These are phyloP conservation scores for Ustilago bromivora DNA, from an alignment of 1,284 basidiomycete species.

Conservation along the genomic window DNA sequence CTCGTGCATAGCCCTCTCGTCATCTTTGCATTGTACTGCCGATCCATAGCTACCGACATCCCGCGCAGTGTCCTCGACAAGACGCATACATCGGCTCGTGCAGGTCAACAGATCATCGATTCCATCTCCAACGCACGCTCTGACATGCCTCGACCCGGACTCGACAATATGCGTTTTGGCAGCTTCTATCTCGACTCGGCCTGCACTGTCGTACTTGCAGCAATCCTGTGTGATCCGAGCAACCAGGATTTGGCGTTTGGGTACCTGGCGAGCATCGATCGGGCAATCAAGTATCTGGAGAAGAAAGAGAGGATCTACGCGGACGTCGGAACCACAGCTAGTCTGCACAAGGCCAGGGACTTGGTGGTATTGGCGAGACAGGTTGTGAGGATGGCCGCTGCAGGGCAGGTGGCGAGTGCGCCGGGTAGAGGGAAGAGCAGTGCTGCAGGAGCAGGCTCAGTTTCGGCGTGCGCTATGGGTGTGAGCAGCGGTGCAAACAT, in stretches of 20 bases:
- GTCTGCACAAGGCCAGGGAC: constrained; percentile 47
- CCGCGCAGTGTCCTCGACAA: constrained; percentile 41
- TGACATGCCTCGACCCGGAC: constrained; percentile 41
- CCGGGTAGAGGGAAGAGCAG: constrained; percentile 22
- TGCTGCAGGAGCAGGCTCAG: constrained; percentile 9
- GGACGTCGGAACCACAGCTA: constrained; percentile 47
- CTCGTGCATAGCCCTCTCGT: constrained; percentile 45
- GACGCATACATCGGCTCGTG: constrained; percentile 36
- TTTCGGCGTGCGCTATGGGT: not conserved
- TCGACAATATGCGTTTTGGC: constrained; percentile 50
- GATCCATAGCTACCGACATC: constrained; percentile 40
- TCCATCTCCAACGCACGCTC: constrained; percentile 38
- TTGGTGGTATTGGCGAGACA: constrained; percentile 44
- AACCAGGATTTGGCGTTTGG: constrained; percentile 46
- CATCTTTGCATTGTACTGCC: constrained; percentile 52
- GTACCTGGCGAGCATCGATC: constrained; percentile 43
- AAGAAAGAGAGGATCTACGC: constrained; percentile 46
- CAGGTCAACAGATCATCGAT: constrained; percentile 45
- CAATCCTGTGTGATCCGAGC: constrained; percentile 47
- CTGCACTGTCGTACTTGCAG: constrained; percentile 44
- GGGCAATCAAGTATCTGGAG: constrained; percentile 51
- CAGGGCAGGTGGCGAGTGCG: constrained; percentile 28
- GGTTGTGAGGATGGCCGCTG: constrained; percentile 42
- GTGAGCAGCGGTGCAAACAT: not conserved
- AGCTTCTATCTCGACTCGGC: constrained; percentile 53